Evolutionary conservation across 2,329 filamentous ascomycete genomes (phyloP), one percentile per base, ranked within the genome.

Genomic region (Alternaria sp.): DNA sequence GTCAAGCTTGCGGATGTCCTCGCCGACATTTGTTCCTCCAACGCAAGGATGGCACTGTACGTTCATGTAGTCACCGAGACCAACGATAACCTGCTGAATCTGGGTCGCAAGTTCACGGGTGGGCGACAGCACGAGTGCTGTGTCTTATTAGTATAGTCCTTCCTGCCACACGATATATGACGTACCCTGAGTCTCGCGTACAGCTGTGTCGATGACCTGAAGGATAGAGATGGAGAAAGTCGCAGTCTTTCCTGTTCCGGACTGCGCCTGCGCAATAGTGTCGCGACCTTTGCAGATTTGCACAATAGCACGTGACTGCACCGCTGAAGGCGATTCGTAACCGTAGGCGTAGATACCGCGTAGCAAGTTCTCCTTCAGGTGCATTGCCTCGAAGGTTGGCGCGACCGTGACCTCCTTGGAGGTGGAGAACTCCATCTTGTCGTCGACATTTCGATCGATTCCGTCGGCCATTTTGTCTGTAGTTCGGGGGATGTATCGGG

Each of bases 31-130:
- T 69, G 95, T 99, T 62, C 95, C 95, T 70, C 95, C 95, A 74
- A 99, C 98, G 81, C 95, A 99, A 61, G 95, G 94, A 75, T 99
- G 95, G 83, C 95, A 99, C 82, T 99, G 94, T 4, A 99, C 93
- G 78, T 97, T 97, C 95, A 99, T 98, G 85, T 97, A 99, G 81
- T 99, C 95, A 68, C 95, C 95, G n/a, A 99, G 88, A n/a, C 95
- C 95, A 89, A 98, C 97, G 71, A 99, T 92, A 61, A 99, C 95
- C 36, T 93, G 97, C 82, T 99, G 95, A 68, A 99, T 99, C 82
- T 99, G 95, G 28, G 94, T 97, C 46, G 95, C 95, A 67, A 99
- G 85, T 86, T 99, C 95, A 78, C 95, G 93, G 20, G 94, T 98
- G 3, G 95, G 95, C 4, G 95, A 97, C 9, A 99, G 88, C 10